Evolutionary conservation across 1,139 yeast species (phyloP).

Genomic region (Taphrina flavorubra): DNA sequence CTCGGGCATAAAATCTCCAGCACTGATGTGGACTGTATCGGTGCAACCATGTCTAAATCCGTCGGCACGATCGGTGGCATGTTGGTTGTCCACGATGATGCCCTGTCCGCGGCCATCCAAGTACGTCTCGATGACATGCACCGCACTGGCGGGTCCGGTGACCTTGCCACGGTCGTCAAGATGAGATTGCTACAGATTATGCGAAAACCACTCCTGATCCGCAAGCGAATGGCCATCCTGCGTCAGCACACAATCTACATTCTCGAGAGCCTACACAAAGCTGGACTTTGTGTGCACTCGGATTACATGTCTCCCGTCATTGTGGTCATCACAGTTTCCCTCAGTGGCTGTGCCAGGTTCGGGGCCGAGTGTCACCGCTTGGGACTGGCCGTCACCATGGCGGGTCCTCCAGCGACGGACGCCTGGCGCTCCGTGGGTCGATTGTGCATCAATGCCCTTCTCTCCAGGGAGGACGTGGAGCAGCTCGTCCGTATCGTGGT

Average conservation of each 20-base stretch:
- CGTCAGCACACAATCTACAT: conserved; percentile 36
- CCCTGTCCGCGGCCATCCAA: conserved; percentile 1
- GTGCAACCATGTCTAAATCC: conserved; percentile 37
- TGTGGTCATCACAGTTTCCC: conserved; percentile 29
- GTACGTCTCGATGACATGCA: conserved; percentile 25
- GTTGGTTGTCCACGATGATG: conserved; percentile 24
- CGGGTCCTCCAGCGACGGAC: conserved; percentile 39
- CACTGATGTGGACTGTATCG: conserved; percentile 34
- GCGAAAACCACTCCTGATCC: conserved; percentile 22
- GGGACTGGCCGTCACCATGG: conserved; percentile 37
- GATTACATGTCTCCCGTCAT: conserved; percentile 39
- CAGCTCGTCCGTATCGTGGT: conserved; percentile 31
- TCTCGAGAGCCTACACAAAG: conserved; percentile 34
- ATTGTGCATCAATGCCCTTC: conserved; percentile 39
- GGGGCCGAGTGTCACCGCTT: conserved; percentile 35
- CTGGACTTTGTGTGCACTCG: conserved; percentile 37
- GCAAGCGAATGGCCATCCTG: conserved; percentile 30
- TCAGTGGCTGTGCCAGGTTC: conserved; percentile 36
- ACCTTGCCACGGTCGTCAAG: conserved; percentile 38
- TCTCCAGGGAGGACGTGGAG: conserved; percentile 33
- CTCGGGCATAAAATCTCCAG: conserved; percentile 24
- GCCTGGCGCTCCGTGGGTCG: conserved; percentile 39
- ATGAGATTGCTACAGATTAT: conserved; percentile 34
- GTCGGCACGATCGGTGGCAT: conserved; percentile 37
- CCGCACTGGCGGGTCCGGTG: conserved; percentile 27